These are phyloP conservation scores for Canariomyces notabilis DNA, from an alignment of 2,329 filamentous ascomycete species.

Conservation along the genomic window DNA sequence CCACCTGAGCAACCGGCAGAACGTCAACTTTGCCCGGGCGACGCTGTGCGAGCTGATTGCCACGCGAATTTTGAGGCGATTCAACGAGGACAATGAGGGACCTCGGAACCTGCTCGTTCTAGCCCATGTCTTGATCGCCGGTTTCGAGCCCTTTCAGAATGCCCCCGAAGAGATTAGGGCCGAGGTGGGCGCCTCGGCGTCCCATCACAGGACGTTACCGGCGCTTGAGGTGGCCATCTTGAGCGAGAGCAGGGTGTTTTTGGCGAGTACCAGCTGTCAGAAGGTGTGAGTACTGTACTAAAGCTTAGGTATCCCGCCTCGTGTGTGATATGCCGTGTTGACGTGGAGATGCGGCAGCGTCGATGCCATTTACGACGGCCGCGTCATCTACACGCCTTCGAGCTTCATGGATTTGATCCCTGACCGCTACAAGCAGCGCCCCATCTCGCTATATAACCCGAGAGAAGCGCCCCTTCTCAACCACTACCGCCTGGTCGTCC, in stretches of 20 bases:
- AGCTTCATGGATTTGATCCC: conserved; percentile 79
- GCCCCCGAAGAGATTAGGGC: conserved; percentile 62
- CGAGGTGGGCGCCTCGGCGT: conserved; percentile 47
- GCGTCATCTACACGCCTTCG: conserved; percentile 76
- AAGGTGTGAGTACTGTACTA: conserved; percentile 61
- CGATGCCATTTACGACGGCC: conserved; percentile 74
- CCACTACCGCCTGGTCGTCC: conserved; percentile 80
- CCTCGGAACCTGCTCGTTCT: conserved; percentile 66
- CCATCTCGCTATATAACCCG: conserved; percentile 76
- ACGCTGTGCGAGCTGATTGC: conserved; percentile 77
- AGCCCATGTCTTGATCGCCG: conserved; percentile 74
- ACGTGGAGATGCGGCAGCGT: conserved; percentile 40
- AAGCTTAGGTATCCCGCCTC: background rate
- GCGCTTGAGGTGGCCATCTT: conserved; percentile 80
- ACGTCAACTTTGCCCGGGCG: conserved; percentile 72
- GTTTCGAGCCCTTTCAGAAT: conserved; percentile 82
- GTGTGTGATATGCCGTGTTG: no score
- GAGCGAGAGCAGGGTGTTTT: conserved; percentile 72
- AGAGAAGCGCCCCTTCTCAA: conserved; percentile 70
- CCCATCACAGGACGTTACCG: conserved; percentile 59
- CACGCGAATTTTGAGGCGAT: conserved; percentile 69
- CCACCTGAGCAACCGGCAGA: conserved; percentile 71
- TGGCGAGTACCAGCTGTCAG: conserved; percentile 73
- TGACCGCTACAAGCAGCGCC: conserved; percentile 79
- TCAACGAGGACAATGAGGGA: conserved; percentile 71